phyloP scores from a whole-genome alignment of 768 basidiomycete species.

The Podaxis rugospora region DNA sequence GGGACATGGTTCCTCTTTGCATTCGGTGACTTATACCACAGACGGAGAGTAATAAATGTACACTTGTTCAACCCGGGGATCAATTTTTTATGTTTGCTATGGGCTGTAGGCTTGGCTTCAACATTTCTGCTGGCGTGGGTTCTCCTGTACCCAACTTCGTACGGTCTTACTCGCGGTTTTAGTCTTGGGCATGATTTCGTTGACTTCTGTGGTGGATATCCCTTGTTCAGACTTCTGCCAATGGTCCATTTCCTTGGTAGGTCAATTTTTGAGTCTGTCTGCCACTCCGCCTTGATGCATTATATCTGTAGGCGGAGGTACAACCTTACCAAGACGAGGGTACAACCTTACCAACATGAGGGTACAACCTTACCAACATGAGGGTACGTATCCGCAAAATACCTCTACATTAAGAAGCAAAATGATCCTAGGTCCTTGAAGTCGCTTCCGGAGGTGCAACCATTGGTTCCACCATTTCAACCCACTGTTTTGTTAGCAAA shows the following conservation, averaged over 20 bases:
- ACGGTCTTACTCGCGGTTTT: slow-evolving; percentile 15
- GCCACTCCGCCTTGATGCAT: background rate
- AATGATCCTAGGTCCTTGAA: slow-evolving; percentile 33
- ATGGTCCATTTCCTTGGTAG: slow-evolving; percentile 49
- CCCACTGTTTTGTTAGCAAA: slow-evolving; percentile 39
- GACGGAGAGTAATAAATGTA: too few relatives aligned
- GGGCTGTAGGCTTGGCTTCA: slow-evolving; percentile 42
- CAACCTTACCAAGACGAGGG: slow-evolving; percentile 51
- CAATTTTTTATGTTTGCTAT: background rate
- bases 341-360: slow-evolving; percentile 50
- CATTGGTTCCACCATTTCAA: slow-evolving; percentile 46
- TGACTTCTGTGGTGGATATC: background rate
- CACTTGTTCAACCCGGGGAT: too few relatives aligned
- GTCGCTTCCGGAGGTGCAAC: slow-evolving; percentile 58
- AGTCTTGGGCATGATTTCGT: background rate
- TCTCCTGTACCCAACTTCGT: slow-evolving; percentile 50
- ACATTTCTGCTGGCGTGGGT: slow-evolving; percentile 50
- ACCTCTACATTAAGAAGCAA: background rate
- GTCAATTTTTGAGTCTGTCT: background rate
- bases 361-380: slow-evolving; percentile 51
- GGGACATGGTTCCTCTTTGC: slow-evolving; percentile 36
- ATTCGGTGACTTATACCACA: too few relatives aligned
- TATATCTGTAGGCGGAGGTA: slow-evolving; percentile 35
- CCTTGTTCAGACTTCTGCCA: slow-evolving; percentile 44
- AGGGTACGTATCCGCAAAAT: slow-evolving; percentile 28